Percentiles rank a stretch among this genome's conserved stretches.
These are phyloP conservation scores for Rubia balearica DNA, from an alignment of 305 asterid genomes.

Conservation along the genomic window DNA sequence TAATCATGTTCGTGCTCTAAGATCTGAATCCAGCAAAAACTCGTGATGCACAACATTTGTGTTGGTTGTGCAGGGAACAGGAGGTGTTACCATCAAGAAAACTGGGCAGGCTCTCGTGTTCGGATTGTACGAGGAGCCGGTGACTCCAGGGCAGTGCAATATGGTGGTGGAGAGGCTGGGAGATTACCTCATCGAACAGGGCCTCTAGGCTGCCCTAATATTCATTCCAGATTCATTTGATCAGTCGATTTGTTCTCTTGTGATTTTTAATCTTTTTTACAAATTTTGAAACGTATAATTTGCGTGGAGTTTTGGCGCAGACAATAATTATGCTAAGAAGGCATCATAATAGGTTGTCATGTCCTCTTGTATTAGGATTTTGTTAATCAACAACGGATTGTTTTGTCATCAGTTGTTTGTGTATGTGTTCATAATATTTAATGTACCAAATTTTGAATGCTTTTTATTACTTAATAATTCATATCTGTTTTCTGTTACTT, in stretches of 20 bases:
- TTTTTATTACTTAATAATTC: neutral
- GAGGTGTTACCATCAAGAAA: conserved; percentile 62
- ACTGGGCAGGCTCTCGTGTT: conserved; percentile 59
- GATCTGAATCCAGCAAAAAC: no score
- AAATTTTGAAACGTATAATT: conserved; percentile 11
- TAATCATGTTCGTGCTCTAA: no score
- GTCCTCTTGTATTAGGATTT: conserved; percentile 9
- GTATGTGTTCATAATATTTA: neutral
- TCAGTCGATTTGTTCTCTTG: neutral
- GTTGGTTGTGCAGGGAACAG: conserved; percentile 40
- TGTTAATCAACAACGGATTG: neutral
- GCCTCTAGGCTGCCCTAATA: conserved; percentile 27
- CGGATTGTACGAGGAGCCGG: conserved; percentile 67
- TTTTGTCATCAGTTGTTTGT: neutral
- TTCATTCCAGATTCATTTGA: neutral
- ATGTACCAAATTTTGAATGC: neutral
- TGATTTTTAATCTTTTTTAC: neutral
- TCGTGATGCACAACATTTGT: no score
- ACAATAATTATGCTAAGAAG: conserved; percentile 13
- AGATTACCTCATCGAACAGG: conserved; percentile 63
- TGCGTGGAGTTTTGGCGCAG: conserved; percentile 9
- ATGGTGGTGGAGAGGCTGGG: conserved; percentile 71
- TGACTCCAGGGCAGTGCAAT: conserved; percentile 73
- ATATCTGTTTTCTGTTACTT: neutral
- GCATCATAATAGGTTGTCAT: neutral